phyloP scores from a whole-genome alignment of 129 eudicot genomes.

The Glebionis coronaria region DNA sequence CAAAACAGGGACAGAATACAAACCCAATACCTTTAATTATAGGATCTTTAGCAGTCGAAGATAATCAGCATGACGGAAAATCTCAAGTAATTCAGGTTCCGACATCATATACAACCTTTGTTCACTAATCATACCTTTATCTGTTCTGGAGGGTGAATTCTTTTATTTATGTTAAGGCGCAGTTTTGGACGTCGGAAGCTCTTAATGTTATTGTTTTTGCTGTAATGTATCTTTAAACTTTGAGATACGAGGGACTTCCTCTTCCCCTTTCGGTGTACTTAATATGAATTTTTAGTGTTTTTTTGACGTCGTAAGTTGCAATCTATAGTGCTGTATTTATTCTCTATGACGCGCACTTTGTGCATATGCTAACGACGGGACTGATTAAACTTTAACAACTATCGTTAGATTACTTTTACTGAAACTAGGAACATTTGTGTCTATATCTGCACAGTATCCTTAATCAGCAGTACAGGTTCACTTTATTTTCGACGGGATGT shows the following conservation, averaged over 20 bases:
- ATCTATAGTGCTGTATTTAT: slow-evolving; percentile 26
- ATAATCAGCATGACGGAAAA: slow-evolving; percentile 10
- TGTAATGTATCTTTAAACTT: no score
- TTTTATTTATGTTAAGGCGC: slow-evolving; percentile 19
- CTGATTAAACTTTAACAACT: neutral
- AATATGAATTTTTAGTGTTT: slow-evolving; percentile 19
- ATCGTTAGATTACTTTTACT: neutral
- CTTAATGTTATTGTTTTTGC: slow-evolving; percentile 13
- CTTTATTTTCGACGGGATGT: no score
- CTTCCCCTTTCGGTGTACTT: slow-evolving; percentile 3
- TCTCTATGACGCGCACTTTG: slow-evolving; percentile 18
- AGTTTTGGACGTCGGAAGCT: neutral
- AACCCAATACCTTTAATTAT: slow-evolving; percentile 68
- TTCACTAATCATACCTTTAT: slow-evolving; percentile 17
- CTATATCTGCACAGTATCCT: no score
- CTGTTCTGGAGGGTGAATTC: slow-evolving; percentile 31
- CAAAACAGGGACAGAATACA: slow-evolving; percentile 95
- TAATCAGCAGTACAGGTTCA: no score
- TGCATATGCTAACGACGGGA: neutral
- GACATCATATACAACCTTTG: slow-evolving; percentile 15
- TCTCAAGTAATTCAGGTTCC: neutral
- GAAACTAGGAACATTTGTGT: neutral
- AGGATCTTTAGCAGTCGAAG: slow-evolving; percentile 23
- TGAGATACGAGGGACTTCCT: slow-evolving; percentile 12
- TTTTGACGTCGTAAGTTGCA: slow-evolving; percentile 14